A percentile compares a stretch with the other conserved stretches of the same genome.
Conservation (phyloP, 169 alveolate genomes). For the Plasmodium yoelii region DNA sequence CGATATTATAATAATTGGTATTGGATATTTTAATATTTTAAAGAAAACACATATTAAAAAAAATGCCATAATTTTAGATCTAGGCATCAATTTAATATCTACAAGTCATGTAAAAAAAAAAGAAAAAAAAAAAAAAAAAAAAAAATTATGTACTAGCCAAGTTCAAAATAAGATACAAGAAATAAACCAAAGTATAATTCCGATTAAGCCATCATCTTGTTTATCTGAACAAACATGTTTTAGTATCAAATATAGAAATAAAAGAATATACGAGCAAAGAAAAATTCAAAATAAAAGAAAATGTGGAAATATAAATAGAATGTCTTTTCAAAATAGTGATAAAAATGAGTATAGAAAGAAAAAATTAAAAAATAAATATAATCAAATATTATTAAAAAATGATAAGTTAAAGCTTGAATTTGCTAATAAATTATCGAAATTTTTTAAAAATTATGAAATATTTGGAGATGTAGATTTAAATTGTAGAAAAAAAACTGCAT, state of each 20-base stretch:
- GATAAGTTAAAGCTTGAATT: slow-evolving; percentile 27
- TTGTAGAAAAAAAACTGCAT: slow-evolving; percentile 17
- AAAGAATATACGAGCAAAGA: background rate
- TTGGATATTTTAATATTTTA: slow-evolving; percentile 25
- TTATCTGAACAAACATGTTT: background rate
- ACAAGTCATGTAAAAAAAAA: background rate
- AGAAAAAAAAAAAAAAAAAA: background rate
- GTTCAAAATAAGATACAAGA: background rate
- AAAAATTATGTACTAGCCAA: background rate
- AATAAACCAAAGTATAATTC: no score
- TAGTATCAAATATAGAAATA: background rate
- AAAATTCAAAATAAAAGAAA: background rate
- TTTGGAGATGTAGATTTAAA: slow-evolving; percentile 45
- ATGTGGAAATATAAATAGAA: background rate
- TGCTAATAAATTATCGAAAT: slow-evolving; percentile 16
- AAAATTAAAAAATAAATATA: background rate
- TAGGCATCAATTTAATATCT: slow-evolving; percentile 40
- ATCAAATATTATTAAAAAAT: background rate
- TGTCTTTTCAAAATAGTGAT: background rate
- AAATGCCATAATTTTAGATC: slow-evolving; percentile 39
- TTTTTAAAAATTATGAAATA: slow-evolving; percentile 28
- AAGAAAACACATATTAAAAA: slow-evolving; percentile 30
- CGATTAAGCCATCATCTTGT: no score
- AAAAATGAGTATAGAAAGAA: background rate
- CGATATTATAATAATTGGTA: slow-evolving; percentile 49